Percentiles rank a stretch among this genome's conserved stretches.
phyloP scores from a whole-genome alignment of 139 green algal genomes.

The Deuterostichococcus epilithicus region DNA sequence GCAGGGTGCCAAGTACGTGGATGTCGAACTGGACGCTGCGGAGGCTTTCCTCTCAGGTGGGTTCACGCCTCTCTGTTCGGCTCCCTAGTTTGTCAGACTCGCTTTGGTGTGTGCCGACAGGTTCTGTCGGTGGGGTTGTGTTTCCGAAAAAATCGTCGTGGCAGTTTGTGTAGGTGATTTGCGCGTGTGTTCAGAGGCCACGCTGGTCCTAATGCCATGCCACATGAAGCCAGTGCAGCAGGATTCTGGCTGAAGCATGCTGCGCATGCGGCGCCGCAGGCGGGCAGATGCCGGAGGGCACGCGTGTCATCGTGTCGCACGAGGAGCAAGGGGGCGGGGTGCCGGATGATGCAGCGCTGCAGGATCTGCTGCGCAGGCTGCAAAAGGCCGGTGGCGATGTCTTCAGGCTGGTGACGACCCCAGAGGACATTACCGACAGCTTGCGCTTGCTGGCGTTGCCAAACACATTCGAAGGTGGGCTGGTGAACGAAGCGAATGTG shows the following conservation, averaged over 20 bases:
- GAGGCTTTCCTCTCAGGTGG: neutral
- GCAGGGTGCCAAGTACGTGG: neutral
- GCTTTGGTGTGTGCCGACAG: too few relatives aligned
- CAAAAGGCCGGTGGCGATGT: neutral
- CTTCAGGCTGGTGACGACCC: slow-evolving; percentile 86
- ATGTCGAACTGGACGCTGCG: neutral
- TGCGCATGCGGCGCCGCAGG: too few relatives aligned
- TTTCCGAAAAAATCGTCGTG: too few relatives aligned
- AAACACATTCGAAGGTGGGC: neutral
- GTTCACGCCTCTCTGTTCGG: too few relatives aligned
- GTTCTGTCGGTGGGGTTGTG: too few relatives aligned
- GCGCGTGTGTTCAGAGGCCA: too few relatives aligned
- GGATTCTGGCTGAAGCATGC: too few relatives aligned
- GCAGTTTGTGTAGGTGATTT: too few relatives aligned
- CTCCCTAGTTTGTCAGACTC: too few relatives aligned
- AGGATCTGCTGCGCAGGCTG: neutral
- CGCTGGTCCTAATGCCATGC: too few relatives aligned
- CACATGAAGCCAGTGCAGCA: too few relatives aligned
- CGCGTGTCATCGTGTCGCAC: neutral
- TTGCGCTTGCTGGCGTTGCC: slow-evolving; percentile 70
- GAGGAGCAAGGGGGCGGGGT: neutral
- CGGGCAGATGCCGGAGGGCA: neutral
- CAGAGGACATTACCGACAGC: slow-evolving; percentile 75
- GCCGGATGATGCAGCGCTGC: neutral
- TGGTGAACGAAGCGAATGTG: too few relatives aligned